phyloP scores from a whole-genome alignment of 495 filamentous ascomycete genomes.

The Rhypophila decipiens region DNA sequence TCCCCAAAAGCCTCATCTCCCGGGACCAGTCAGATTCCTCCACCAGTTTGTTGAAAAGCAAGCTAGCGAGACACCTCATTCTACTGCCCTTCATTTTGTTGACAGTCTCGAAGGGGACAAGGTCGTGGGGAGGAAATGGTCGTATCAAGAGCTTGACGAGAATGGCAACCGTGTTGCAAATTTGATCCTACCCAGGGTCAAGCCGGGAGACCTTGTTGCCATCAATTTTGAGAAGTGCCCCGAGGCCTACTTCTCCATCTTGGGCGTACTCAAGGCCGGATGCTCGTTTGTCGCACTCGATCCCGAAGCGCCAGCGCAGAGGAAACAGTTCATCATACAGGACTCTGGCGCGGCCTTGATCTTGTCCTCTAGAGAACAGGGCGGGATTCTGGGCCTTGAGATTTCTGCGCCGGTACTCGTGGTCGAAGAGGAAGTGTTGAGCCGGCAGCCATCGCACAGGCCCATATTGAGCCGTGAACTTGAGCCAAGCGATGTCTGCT shows the following conservation, averaged over 20 bases:
- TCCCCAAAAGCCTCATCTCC: constrained; percentile 38
- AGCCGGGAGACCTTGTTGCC: constrained; percentile 54
- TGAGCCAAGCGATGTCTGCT: constrained; percentile 49
- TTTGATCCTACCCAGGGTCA: constrained; percentile 35
- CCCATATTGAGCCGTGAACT: constrained; percentile 17
- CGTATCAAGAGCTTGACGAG: constrained; percentile 52
- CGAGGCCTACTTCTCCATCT: constrained; percentile 68
- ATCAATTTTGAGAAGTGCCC: constrained; percentile 79
- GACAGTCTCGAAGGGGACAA: constrained; percentile 25
- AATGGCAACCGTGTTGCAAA: constrained; percentile 57
- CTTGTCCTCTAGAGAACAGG: constrained; percentile 31
- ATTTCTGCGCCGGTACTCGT: constrained; percentile 29
- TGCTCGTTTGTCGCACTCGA: constrained; percentile 76
- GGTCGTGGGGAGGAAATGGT: constrained; percentile 45
- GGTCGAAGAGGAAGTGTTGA: constrained; percentile 31
- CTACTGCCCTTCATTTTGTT: constrained; percentile 57
- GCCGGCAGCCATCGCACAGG: constrained; percentile 11
- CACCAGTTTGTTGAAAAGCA: constrained; percentile 57
- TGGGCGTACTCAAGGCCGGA: constrained; percentile 76
- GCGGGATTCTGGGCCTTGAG: constrained; percentile 21
- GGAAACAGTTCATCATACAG: constrained; percentile 58
- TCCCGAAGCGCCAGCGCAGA: constrained; percentile 52
- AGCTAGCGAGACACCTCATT: constrained; percentile 34
- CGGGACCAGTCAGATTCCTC: constrained; percentile 39
- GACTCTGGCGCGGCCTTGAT: constrained; percentile 54